Evolutionary conservation across 495 filamentous ascomycete species (phyloP).

Genomic region (Beverwykella pulmonaria): DNA sequence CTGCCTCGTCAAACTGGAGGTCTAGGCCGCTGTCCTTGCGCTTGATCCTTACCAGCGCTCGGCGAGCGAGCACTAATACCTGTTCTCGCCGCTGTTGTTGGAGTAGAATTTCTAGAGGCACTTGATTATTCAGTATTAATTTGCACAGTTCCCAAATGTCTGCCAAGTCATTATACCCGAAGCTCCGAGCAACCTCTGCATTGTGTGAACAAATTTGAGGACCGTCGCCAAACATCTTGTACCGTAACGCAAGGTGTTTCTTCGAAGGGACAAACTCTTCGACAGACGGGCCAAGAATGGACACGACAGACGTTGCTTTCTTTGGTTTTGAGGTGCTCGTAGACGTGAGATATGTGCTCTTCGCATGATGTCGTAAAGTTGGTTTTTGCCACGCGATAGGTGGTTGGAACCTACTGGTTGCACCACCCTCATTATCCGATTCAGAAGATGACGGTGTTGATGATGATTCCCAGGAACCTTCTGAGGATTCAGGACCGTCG

Average conservation of each 20-base stretch:
- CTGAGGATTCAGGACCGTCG: slow-evolving; percentile 52
- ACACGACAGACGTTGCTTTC: slow-evolving; percentile 59
- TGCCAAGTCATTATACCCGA: slow-evolving; percentile 73
- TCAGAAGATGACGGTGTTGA: slow-evolving; percentile 58
- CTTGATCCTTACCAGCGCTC: slow-evolving; percentile 45
- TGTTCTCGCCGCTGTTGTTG: slow-evolving; percentile 54
- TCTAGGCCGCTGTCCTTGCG: slow-evolving; percentile 56
- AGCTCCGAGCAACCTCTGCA: slow-evolving; percentile 70
- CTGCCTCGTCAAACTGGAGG: slow-evolving; percentile 48
- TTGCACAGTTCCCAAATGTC: slow-evolving; percentile 82
- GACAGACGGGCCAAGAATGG: slow-evolving; percentile 60
- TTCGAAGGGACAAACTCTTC: slow-evolving; percentile 73
- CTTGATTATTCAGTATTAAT: slow-evolving; percentile 73
- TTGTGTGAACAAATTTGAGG: slow-evolving; percentile 81
- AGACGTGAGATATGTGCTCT: slow-evolving; percentile 56
- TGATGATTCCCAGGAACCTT: slow-evolving; percentile 63
- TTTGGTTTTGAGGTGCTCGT: slow-evolving; percentile 44
- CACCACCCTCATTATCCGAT: slow-evolving; percentile 65
- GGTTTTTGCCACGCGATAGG: slow-evolving; percentile 58
- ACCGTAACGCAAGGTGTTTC: slow-evolving; percentile 70
- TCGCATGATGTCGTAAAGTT: slow-evolving; percentile 49
- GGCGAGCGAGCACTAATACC: slow-evolving; percentile 63
- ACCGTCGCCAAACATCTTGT: slow-evolving; percentile 80
- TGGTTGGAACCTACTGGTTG: slow-evolving; percentile 54
- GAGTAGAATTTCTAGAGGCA: slow-evolving; percentile 66